Evolutionary conservation across 2,329 filamentous ascomycete genomes (phyloP), one percentile per base, ranked within the genome.

Genomic region (Calonectria pseudoreteaudii): DNA sequence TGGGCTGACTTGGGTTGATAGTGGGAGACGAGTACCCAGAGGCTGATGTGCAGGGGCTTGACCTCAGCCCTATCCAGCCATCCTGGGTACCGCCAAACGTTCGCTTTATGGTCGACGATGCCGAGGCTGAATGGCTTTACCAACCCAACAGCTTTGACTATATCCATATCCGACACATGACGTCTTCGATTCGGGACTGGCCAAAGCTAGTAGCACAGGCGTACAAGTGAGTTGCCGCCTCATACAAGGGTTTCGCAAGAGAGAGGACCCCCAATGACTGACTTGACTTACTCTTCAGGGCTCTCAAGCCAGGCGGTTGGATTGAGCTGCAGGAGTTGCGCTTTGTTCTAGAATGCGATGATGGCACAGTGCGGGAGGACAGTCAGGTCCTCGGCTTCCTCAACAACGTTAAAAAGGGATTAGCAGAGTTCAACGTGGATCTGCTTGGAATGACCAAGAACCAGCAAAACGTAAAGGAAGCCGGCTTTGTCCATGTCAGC

Each of bases 41-140:
- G 16, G 82, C 85, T n/a, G 78, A 83, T 44, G 80, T 86, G 4
- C 50, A 83, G 6, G 84, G 84, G 62, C 82, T 82, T 38, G 84
- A 86, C 66, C 75, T 86, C 9, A 84, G 83, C 34, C 85, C 86
- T 2, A 87, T 87, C 47, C 85, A 87, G 76, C 85, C 85, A 2
- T 80, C 82, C 16, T 85, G 84, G 82, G 86, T 91, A 5, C 91
- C 90, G 20, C 87, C 88, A 18, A 92, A 92, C 76, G 85, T 91
- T 56, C 85, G 84, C 16, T 92, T 92, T 79, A 81, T 91, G 53
- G 86, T 92, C 13, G 90, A 92, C 78, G 90, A 92, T 77, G 85
- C 87, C 28, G 89, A 91, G 79, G 85, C 88, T 50, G 85, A 88
- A 5, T 92, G 91, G 91, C 66, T 41, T 31, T 62, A 79, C 60